Percentiles rank a stretch among this genome's conserved stretches.
These are phyloP conservation scores for Mucor sp. DNA, from an alignment of 371 early-diverging fungal species.

Conservation along the genomic window DNA sequence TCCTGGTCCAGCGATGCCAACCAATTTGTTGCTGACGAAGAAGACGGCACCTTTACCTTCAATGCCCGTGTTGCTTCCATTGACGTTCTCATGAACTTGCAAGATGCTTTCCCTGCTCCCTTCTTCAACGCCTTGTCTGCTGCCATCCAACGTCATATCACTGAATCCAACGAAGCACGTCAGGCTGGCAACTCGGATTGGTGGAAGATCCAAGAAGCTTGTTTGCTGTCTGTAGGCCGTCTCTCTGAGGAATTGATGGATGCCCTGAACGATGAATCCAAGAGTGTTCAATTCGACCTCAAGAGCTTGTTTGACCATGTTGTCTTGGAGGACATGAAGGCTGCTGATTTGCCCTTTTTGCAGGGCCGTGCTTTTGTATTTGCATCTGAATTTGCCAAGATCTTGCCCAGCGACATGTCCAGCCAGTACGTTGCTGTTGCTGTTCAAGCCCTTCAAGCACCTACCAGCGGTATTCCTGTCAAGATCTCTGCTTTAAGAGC, in stretches of 20 bases:
- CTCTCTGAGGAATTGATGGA: slow-evolving; percentile 63
- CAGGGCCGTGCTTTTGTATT: slow-evolving; percentile 91
- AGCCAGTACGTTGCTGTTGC: slow-evolving; percentile 74
- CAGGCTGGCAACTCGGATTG: slow-evolving; percentile 55
- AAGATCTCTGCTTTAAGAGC: slow-evolving; percentile 84
- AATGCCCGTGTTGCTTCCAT: slow-evolving; percentile 83
- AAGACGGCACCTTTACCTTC: slow-evolving; percentile 82
- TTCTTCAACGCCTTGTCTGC: slow-evolving; percentile 57
- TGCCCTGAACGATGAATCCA: slow-evolving; percentile 44
- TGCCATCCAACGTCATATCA: slow-evolving; percentile 59
- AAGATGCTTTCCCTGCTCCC: slow-evolving; percentile 61
- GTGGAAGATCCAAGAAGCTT: slow-evolving; percentile 89
- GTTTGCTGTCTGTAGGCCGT: slow-evolving; percentile 74
- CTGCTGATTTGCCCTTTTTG: slow-evolving; percentile 72
- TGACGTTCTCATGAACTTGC: slow-evolving; percentile 67
- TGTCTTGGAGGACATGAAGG: slow-evolving; percentile 70
- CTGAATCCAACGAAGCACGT: slow-evolving; percentile 56
- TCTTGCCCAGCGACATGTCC: slow-evolving; percentile 69
- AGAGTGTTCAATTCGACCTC: slow-evolving; percentile 51
- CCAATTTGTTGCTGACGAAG: slow-evolving; percentile 88
- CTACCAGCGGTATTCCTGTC: slow-evolving; percentile 64
- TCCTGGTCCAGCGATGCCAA: slow-evolving; percentile 84
- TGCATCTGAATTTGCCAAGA: slow-evolving; percentile 78
- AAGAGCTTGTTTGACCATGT: slow-evolving; percentile 81
- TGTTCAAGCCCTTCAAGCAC: slow-evolving; percentile 66